A percentile compares a stretch with the other conserved stretches of the same genome.
Evolutionary conservation across 176 grass and related monocot genomes (phyloP).

Genomic region (Rhipidocladum racemiflorum): DNA sequence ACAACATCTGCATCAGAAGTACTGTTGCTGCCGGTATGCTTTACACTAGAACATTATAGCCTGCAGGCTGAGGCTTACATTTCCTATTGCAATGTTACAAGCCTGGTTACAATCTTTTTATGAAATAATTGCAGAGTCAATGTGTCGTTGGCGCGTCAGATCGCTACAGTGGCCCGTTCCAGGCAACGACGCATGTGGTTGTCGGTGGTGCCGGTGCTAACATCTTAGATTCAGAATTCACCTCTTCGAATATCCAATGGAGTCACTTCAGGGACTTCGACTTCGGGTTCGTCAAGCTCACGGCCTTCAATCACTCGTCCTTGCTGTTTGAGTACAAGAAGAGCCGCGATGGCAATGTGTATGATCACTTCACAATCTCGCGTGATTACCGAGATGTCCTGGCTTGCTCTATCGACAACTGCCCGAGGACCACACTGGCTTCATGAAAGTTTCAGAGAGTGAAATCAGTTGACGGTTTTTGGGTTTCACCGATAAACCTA

Average conservation of each 20-base stretch:
- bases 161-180: slow-evolving; percentile 56
- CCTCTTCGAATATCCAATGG: slow-evolving; percentile 45
- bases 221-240: slow-evolving; percentile 43
- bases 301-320: slow-evolving; percentile 28
- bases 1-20: neutral
- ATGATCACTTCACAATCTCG: slow-evolving; percentile 68
- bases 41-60: neutral
- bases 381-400: slow-evolving; percentile 66
- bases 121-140: slow-evolving; percentile 47
- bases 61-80: slow-evolving; percentile 1
- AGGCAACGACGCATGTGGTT: slow-evolving; percentile 66
- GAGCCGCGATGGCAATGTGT: slow-evolving; percentile 43
- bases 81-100: neutral
- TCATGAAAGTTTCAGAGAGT: slow-evolving; percentile 24
- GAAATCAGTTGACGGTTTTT: neutral
- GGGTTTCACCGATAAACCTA: slow-evolving; percentile 8
- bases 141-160: slow-evolving; percentile 49
- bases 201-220: slow-evolving; percentile 59
- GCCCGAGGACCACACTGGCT: slow-evolving; percentile 47
- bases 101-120: slow-evolving; percentile 7
- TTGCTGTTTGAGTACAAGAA: slow-evolving; percentile 26
- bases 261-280: slow-evolving; percentile 60
- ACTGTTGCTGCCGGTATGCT: neutral
- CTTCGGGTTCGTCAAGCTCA: slow-evolving; percentile 29
- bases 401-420: slow-evolving; percentile 53